Evolutionary conservation across 176 grass and related monocot genomes (phyloP), one percentile per base, ranked within the genome.

Genomic region (Carex cristatella): DNA sequence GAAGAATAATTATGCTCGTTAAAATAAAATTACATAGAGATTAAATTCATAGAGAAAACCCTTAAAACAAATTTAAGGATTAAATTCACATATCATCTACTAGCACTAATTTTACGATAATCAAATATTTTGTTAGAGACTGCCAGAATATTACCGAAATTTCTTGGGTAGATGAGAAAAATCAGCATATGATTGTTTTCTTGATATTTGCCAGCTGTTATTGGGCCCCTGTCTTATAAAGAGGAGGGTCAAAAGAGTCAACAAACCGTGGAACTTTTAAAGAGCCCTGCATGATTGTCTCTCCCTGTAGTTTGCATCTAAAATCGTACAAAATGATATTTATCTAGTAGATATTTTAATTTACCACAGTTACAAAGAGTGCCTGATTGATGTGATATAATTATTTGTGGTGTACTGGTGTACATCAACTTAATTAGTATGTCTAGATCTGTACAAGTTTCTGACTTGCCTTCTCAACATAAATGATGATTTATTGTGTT

Each of bases 241-340:
- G 81, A 68, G 80, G 12, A 65, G 37, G 79, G 60, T 46, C 60
- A 83, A 83, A 83, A 69, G 37, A 69, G 81, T 83, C 81, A 53
- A 56, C 49, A 67, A 69, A 53, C 46, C 28, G 5, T 83, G 61
- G 18, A 1, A 68, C 23, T 69, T 83, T 83, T 67, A 83, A 67
- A 83, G 77, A 31, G 23, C 38, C 49, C 65, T 83, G 61, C 63
- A 49, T 81, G 35, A 23, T 82, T 65, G 35, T 65, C 79, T 49
- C 79, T 42, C 61, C 63, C 46, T 63, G 62, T 69, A 37, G 35
- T 69, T 83, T 83, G 18, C 33, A 18, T 30, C 18, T 31, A 81
- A 65, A 46, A 46, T 65, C 4, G 48, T 61, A 44, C 56, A 63
- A 6, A 33, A 64, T 3, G 0, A 32, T 65, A 27, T 62, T 27